Conservation (phyloP, 2,329 filamentous ascomycete genomes). For the Botrytis hyacinthi region DNA sequence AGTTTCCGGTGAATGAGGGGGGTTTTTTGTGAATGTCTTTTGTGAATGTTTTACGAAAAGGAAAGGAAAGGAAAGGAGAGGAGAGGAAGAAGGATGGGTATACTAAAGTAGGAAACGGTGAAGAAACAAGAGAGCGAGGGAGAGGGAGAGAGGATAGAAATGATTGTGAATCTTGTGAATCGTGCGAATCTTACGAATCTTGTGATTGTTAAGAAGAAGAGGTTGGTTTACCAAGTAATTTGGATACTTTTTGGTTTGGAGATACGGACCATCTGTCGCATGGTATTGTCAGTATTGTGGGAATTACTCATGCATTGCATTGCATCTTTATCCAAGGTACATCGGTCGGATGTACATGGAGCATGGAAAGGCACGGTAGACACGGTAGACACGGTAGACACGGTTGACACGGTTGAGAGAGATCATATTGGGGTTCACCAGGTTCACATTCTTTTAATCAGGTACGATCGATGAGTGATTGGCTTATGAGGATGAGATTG, state of each 20-base stretch:
- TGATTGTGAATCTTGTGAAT: background rate
- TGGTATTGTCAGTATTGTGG: background rate
- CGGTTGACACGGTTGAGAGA: background rate
- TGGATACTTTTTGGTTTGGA: background rate
- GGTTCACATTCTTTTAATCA: background rate
- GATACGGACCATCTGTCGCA: background rate
- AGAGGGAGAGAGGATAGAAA: background rate
- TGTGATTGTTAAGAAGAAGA: conserved; percentile 3
- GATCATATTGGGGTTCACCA: background rate
- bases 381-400: background rate
- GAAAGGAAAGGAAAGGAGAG: background rate
- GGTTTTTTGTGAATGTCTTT: background rate
- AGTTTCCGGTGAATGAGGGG: background rate
- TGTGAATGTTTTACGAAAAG: background rate
- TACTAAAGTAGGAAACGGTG: background rate
- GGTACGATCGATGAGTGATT: background rate
- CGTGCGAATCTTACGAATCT: background rate
- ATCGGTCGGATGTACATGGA: background rate
- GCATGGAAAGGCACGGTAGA: background rate
- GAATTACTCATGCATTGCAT: background rate
- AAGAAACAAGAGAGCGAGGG: background rate
- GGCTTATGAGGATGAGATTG: background rate
- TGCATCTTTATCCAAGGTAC: background rate
- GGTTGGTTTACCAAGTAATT: background rate
- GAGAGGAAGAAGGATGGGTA: background rate